These are phyloP conservation scores for Trifolium pratense DNA, from an alignment of 306 rosid species.

Conservation along the genomic window DNA sequence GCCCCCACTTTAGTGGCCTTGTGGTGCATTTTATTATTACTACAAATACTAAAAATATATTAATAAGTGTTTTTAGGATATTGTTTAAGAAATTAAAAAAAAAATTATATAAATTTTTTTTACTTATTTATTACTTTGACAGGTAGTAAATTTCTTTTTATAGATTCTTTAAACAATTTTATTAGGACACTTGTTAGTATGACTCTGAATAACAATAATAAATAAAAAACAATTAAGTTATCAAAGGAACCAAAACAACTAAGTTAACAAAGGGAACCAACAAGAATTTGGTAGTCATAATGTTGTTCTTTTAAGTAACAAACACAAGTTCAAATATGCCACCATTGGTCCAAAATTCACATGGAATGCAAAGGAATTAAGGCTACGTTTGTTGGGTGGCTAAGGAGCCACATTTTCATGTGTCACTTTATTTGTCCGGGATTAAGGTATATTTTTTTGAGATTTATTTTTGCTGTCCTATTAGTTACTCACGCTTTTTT, in stretches of 20 bases:
- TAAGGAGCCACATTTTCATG: neutral
- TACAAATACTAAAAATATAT: too few relatives aligned
- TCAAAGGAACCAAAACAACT: neutral
- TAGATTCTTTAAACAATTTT: too few relatives aligned
- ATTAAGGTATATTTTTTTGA: neutral
- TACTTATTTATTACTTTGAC: too few relatives aligned
- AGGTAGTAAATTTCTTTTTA: too few relatives aligned
- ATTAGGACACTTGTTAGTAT: too few relatives aligned
- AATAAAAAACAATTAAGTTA: too few relatives aligned
- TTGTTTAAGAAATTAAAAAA: too few relatives aligned
- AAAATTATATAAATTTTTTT: too few relatives aligned
- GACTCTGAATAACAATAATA: too few relatives aligned
- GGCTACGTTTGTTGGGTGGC: neutral
- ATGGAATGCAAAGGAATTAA: neutral
- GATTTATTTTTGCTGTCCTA: too few relatives aligned
- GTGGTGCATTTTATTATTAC: neutral
- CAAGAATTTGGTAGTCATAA: constrained; percentile 24
- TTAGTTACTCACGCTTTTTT: too few relatives aligned
- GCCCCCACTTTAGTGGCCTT: neutral
- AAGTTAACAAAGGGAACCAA: neutral
- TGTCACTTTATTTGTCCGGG: constrained; percentile 51
- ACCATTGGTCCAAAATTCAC: neutral
- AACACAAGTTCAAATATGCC: constrained; percentile 1
- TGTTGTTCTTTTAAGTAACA: neutral
- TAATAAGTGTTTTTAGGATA: too few relatives aligned